phyloP scores from a whole-genome alignment of 345 rosid species.

The Boechera stricta region DNA sequence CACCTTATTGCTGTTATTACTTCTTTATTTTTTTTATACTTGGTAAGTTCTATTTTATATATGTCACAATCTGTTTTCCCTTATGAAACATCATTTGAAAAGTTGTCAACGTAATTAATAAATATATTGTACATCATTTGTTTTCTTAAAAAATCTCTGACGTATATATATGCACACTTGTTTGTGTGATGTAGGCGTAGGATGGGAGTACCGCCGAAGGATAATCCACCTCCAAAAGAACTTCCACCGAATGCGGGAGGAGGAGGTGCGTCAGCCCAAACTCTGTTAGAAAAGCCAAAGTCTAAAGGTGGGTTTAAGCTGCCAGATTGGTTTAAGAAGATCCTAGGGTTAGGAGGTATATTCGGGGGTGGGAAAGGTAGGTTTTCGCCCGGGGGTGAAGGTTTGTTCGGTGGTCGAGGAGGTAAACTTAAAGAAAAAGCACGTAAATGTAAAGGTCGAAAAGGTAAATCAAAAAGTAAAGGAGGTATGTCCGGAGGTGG shows the following conservation, averaged over 20 bases:
- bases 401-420: background rate
- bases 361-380: background rate
- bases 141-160: background rate
- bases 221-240: constrained; percentile 36
- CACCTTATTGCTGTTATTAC: constrained; percentile 6
- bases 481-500: background rate
- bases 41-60: background rate
- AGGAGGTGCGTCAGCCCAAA: background rate
- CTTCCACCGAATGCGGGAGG: constrained; percentile 26
- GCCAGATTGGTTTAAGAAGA: background rate
- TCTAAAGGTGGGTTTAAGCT: constrained; percentile 1
- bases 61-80: background rate
- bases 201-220: constrained; percentile 24
- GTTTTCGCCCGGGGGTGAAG: background rate
- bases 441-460: background rate
- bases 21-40: background rate
- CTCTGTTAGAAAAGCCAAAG: background rate
- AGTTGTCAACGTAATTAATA: constrained; percentile 8
- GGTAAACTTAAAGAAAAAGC: background rate
- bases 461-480: background rate
- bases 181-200: constrained; percentile 31
- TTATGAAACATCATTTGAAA: background rate
- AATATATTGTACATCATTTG: background rate
- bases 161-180: background rate
- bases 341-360: background rate